Percentiles rank a stretch among this genome's conserved stretches.
Evolutionary conservation across 306 rosid species (phyloP).

Genomic region (Senna siamea): DNA sequence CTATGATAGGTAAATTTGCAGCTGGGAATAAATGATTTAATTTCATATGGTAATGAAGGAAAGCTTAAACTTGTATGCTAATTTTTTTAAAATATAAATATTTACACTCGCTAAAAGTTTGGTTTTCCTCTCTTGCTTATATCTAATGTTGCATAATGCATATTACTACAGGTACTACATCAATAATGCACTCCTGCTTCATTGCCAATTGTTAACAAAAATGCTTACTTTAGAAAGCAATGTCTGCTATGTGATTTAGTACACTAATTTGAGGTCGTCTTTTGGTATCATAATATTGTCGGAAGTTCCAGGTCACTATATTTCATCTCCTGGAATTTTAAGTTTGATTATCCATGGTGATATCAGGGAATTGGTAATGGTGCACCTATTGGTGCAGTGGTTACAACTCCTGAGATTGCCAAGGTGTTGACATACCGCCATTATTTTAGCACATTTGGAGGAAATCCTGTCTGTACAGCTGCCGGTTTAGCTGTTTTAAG

Average conservation of each 20-base stretch:
- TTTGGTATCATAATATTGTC: neutral
- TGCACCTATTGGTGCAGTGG: conserved; percentile 54
- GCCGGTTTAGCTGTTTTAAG: conserved; percentile 55
- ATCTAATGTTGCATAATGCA: conserved; percentile 8
- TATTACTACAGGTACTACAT: neutral
- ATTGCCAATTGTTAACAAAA: neutral
- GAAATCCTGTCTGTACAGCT: conserved; percentile 51
- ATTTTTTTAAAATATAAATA: neutral
- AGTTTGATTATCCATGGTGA: conserved; percentile 14
- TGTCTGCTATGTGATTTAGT: neutral
- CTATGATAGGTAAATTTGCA: neutral
- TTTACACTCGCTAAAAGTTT: neutral
- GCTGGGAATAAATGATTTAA: neutral
- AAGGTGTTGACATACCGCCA: conserved; percentile 38
- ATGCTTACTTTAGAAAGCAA: neutral
- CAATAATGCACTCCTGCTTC: neutral
- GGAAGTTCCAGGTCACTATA: conserved; percentile 19
- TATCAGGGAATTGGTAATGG: conserved; percentile 60
- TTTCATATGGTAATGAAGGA: conserved; percentile 17
- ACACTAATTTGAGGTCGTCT: conserved; percentile 1
- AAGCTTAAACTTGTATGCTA: neutral
- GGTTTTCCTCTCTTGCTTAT: neutral
- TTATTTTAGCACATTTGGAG: conserved; percentile 58
- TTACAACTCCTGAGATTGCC: conserved; percentile 56
- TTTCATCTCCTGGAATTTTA: conserved; percentile 3